A percentile compares a stretch with the other conserved stretches of the same genome.
Evolutionary conservation across 164 flowering plant genomes (phyloP).

Genomic region (Buxus sempervirens): DNA sequence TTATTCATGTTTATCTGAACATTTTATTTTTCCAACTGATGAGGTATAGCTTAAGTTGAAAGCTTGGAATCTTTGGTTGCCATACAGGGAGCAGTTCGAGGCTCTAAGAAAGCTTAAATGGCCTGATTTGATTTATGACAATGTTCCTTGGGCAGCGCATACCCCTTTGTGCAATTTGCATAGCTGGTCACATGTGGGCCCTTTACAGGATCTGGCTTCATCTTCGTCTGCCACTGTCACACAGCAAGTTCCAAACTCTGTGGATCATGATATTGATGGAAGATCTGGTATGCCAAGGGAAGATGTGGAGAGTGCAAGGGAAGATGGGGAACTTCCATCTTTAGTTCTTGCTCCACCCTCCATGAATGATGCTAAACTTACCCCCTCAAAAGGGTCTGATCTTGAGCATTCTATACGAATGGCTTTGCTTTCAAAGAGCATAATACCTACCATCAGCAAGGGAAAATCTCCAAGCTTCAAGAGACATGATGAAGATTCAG

Average conservation of each 20-base stretch:
- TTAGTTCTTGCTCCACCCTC: constrained; percentile 33
- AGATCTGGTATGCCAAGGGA: constrained; percentile 46
- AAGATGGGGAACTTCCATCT: constrained; percentile 96
- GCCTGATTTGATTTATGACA: constrained; percentile 60
- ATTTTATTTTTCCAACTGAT: constrained; percentile 13
- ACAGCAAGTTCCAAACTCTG: constrained; percentile 38
- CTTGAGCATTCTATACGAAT: constrained; percentile 51
- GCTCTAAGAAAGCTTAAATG: constrained; percentile 69
- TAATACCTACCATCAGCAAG: constrained; percentile 34
- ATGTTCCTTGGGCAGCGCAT: constrained; percentile 85
- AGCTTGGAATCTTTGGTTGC: constrained; percentile 42
- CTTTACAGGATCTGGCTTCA: constrained; percentile 26
- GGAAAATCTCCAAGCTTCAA: constrained; percentile 59
- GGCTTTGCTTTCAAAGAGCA: constrained; percentile 64
- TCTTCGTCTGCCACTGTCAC: constrained; percentile 34
- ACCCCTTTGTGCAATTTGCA: constrained; percentile 52
- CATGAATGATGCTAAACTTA: constrained; percentile 26
- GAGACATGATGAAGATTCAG: constrained; percentile 62
- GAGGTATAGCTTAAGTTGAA: constrained; percentile 26
- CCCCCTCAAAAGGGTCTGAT: constrained; percentile 36
- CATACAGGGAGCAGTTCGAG: constrained; percentile 90
- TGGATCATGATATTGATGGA: constrained; percentile 38
- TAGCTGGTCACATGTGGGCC: constrained; percentile 46
- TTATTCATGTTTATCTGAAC: not conserved
- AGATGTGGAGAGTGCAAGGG: constrained; percentile 55